Base-by-base conservation (phyloP, 1,139 yeast species). In the Candida labiduridarum region DNA sequence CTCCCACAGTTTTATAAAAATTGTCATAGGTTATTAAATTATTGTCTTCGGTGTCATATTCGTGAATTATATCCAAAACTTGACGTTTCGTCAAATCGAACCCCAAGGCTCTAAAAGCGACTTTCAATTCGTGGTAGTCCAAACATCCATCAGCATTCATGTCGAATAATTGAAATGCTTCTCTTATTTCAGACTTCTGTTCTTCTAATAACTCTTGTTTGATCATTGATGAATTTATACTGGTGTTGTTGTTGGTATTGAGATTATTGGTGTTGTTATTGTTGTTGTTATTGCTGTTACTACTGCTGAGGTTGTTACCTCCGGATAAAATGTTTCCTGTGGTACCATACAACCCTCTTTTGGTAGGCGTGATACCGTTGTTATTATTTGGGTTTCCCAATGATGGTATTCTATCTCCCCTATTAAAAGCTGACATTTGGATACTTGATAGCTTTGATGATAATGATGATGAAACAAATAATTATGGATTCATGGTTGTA, bases 71-170 rank as follows among this genome's bases (percentile, higher is more conserved):
- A 53, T 87, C 87, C 57, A 92, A 74, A 3, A 94, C 92, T 59
- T 91, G 95, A 49, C 86, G 75, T 64, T 92, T 92, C 42, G 84
- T 71, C 59, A 88, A 77, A 46, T 92, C 97, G 62, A 95, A 95
- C 1, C 99, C 99, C 44, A 95, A 75, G 0, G 99, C 99, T 55
- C 96, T 72, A 74, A 94, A 84, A 0, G 99, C 98, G 15, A 92
- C 89, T 66, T 89, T 90, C 57, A 89, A 74, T 63, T 94, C 99
- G 62, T 94, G 99, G 64, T 88, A 94, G 63, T 94, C 98, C 54
- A 95, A 76, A 55, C 79, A 81, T 12, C 97, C 96, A 66, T 94
- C 99, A 51, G 84, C 85, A 65, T 94, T 90, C 85, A 90, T 87
- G 63, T 94, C 99, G 67, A 95, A 95, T 41, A 94, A 76, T 47